Evolutionary conservation across 768 basidiomycete species (phyloP), one percentile per base, ranked within the genome.

Genomic region (Scleroderma citrinum): DNA sequence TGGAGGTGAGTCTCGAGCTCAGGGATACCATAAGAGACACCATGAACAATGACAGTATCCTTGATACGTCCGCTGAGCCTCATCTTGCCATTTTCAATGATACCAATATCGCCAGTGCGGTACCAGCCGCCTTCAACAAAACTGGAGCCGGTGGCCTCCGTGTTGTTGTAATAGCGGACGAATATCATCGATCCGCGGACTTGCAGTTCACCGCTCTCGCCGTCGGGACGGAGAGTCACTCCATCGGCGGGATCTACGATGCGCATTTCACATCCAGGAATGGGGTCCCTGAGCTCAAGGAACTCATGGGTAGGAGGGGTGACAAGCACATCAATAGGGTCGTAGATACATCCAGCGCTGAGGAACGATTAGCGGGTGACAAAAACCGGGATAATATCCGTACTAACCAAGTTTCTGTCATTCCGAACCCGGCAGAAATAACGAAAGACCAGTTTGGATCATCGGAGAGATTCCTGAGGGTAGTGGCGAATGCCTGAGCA

Each of bases 31-130:
- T 72, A 67, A 17, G 71, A 74, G 46, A 73, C 66, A 32, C 74
- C 72, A 41, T 75, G 72, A 46, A 74, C 69, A 49, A 73, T 73
- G 52, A 75, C 56, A n/a, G 63, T 68, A 23, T 73, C 71, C 53
- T 73, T 74, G 53, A 72, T n/a, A n/a, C n/a, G n/a, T n/a, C n/a
- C n/a, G n/a, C n/a, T n/a, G n/a, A n/a, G n/a, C n/a, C n/a, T n/a
- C 44, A 74, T 53, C 16, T 60, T 53, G 16, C 65, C 64, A 7
- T 61, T 55, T 44, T 58, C 49, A 7, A 76, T 59, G 29, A 64
- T 57, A 19, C 72, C 77, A 13, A 76, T 58, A 54, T 83, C 81
- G 13, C 81, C 80, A 12, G 80, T 80, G 60, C 71, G 74, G 60
- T 75, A 76, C 80, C 81, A 82, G 2, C 73, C 69, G 17, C 72